Evolutionary conservation across 495 filamentous ascomycete species (phyloP), one percentile per base, ranked within the genome.

Genomic region (Pseudevernia furfuracea): DNA sequence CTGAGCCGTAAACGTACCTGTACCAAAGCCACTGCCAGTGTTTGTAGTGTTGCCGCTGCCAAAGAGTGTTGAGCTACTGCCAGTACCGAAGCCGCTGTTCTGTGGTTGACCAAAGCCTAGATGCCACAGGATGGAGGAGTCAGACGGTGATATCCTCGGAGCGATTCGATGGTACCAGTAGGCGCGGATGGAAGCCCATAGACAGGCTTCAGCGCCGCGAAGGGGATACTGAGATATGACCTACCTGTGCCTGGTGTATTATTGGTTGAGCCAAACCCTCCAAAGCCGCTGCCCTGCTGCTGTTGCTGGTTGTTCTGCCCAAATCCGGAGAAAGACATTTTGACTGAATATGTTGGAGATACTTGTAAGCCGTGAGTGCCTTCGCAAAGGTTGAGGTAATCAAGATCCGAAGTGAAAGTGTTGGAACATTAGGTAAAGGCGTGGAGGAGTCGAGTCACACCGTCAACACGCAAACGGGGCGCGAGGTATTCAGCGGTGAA

Each of bases 71-170:
- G 62, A 52, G 55, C 71, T 74, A 69, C 46, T 49, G 46, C 64
- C 62, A 38, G 71, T 60, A 46, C 74, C 73, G 59, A 74, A 71
- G 59, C 70, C 73, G 58, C 71, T 68, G 46, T 63, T 75, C 74
- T 60, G 75, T 70, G 61, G 78, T 76, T 56, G 81, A 78, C 84
- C 84, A 78, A 85, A 85, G 76, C 82, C 84, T 85, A 81, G 72
- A 81, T 74, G 71, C 43, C 39, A 46, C 68, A 69, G 63, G 67
- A 69, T 68, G 69, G 75, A 71, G 71, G 72, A 71, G 78, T 81
- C 76, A 80, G 76, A 80, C 60, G 32, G 43, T 19, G 60, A 36
- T n/a, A 4, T 39, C 53, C 59, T 67, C 72, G 68, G 70, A 65
- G 39, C 32, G 6, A 21, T 23, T 28, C 44, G 63, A 56, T 58